Conservation (phyloP, 345 rosid species). For the Citropsis articulata region DNA sequence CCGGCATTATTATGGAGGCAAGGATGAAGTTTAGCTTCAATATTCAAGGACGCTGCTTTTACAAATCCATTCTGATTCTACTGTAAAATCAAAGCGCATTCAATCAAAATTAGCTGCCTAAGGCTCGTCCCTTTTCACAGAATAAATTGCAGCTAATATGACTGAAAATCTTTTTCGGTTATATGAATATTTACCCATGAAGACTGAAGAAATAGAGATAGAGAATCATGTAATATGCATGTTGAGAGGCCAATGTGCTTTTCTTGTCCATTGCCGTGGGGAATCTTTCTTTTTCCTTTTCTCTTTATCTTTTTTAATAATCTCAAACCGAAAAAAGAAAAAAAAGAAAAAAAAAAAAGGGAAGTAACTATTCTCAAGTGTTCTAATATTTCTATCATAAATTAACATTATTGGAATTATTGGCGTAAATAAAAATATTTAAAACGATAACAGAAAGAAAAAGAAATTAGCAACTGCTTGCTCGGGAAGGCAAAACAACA, state of each 20-base stretch:
- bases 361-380: too few relatives aligned
- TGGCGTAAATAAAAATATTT: too few relatives aligned
- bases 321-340: not conserved
- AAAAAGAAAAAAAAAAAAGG: too few relatives aligned
- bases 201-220: not conserved
- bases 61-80: not conserved
- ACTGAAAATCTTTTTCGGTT: not conserved
- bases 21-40: slow-evolving; percentile 34
- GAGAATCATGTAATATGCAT: not conserved
- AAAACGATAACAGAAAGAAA: too few relatives aligned
- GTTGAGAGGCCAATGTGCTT: not conserved
- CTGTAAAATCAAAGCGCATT: not conserved
- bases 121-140: not conserved
- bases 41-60: not conserved
- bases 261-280: not conserved
- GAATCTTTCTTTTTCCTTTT: not conserved
- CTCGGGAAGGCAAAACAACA: too few relatives aligned
- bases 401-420: too few relatives aligned
- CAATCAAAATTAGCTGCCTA: not conserved
- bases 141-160: not conserved
- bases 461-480: too few relatives aligned
- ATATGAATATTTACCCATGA: not conserved
- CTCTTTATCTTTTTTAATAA: not conserved
- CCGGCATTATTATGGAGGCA: slow-evolving; percentile 67
- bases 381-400: too few relatives aligned